Evolutionary conservation across 306 rosid species (phyloP), one percentile per base, ranked within the genome.

Genomic region (Aeschynomene evenia): DNA sequence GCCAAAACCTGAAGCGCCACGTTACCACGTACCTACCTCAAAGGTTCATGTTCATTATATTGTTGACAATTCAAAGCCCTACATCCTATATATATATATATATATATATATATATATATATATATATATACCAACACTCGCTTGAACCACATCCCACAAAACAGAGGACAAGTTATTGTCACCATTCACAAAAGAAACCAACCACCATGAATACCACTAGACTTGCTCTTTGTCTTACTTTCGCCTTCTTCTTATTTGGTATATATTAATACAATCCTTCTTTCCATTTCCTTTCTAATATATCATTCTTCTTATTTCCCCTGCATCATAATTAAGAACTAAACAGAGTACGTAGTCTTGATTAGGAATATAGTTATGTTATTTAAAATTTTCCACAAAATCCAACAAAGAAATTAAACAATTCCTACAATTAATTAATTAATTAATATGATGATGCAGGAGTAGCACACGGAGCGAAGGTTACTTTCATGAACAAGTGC

Each of bases 401-500:
- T n/a, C n/a, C n/a, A n/a, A n/a, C n/a, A n/a, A n/a, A n/a, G n/a
- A n/a, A n/a, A n/a, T n/a, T n/a, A n/a, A n/a, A n/a, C n/a, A n/a
- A n/a, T n/a, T n/a, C n/a, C n/a, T n/a, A n/a, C n/a, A n/a, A n/a
- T n/a, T n/a, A n/a, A n/a, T n/a, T n/a, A n/a, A n/a, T n/a, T n/a
- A n/a, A n/a, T n/a, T n/a, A n/a, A n/a, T n/a, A n/a, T n/a, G n/a
- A 34, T 10, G 4, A 37, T 19, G 57, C 54, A 70, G 76, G 76
- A 22, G 60, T 28, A 21, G 60, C 40, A 21, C 9, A 59, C 33
- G 76, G 76, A 33, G 76, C 61, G 3, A 71, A 1, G 19, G 33
- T 71, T 7, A 65, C 80, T 1, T 61, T 89, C 21, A 71, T 10
- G 15, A 89, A 84, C 78, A 81, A 81, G 9, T 86, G 96, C 37